Evolutionary conservation across 202 grass and related monocot species (phyloP).

Genomic region (Dendrocalamus latiflorus): DNA sequence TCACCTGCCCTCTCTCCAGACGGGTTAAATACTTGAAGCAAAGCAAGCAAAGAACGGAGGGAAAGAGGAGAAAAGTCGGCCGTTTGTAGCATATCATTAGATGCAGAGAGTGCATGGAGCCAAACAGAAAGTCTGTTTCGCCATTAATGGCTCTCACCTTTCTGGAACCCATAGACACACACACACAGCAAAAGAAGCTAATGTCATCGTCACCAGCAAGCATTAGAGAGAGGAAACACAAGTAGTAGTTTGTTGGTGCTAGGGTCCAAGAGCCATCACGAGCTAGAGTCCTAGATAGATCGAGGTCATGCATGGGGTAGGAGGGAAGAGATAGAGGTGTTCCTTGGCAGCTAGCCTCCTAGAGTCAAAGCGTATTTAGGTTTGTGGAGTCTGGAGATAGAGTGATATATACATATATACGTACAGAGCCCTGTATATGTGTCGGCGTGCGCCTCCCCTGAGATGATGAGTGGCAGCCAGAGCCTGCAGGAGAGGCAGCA

Average conservation of each 20-base stretch:
- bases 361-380: constrained; percentile 53
- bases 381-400: neutral
- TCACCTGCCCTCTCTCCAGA: constrained; percentile 29
- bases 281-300: constrained; percentile 38
- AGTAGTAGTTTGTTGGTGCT: constrained; percentile 40
- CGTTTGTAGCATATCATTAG: constrained; percentile 64
- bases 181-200: neutral
- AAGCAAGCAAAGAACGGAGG: constrained; percentile 28
- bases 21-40: neutral
- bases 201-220: neutral
- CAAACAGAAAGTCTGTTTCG: constrained; percentile 80
- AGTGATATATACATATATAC: constrained; percentile 15
- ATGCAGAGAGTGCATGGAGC: constrained; percentile 47
- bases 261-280: constrained; percentile 40
- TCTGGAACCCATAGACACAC: constrained; percentile 40
- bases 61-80: constrained; percentile 49
- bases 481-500: constrained; percentile 36
- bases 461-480: constrained; percentile 38
- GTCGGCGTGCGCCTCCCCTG: constrained; percentile 10
- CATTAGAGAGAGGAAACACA: neutral
- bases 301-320: constrained; percentile 35
- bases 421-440: neutral
- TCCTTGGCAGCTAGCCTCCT: constrained; percentile 41
- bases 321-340: constrained; percentile 37
- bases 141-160: constrained; percentile 69